These are phyloP conservation scores for Phytophthora pini DNA, from an alignment of 352 stramenopile species.

Conservation along the genomic window DNA sequence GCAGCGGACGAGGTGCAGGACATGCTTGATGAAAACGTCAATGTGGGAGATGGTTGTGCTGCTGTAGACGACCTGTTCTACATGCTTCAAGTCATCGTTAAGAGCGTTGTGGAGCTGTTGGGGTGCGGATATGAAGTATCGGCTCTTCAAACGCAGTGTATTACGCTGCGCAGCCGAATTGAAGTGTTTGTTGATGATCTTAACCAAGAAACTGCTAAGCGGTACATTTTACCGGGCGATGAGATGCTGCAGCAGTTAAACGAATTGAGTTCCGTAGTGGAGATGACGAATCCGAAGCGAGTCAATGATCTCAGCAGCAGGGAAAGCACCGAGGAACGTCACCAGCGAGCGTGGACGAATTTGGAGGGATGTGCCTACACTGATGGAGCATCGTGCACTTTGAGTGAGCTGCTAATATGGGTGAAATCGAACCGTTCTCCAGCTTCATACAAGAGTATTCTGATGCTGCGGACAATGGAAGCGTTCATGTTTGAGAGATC, in stretches of 20 bases:
- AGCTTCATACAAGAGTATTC: slow-evolving; percentile 19
- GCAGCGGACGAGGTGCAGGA: slow-evolving; percentile 9
- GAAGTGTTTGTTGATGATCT: slow-evolving; percentile 27
- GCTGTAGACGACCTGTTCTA: slow-evolving; percentile 29
- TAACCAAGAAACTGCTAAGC: slow-evolving; percentile 12
- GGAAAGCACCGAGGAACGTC: slow-evolving; percentile 26
- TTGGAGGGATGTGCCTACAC: slow-evolving; percentile 25
- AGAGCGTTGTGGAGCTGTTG: slow-evolving; percentile 19
- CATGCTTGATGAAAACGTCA: neutral
- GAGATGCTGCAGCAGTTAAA: slow-evolving; percentile 13
- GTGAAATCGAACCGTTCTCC: slow-evolving; percentile 6
- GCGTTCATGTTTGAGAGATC: slow-evolving; percentile 33
- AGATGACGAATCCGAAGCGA: slow-evolving; percentile 11
- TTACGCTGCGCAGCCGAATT: slow-evolving; percentile 13
- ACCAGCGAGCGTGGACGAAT: slow-evolving; percentile 22
- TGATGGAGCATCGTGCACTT: slow-evolving; percentile 22
- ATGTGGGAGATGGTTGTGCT: slow-evolving; percentile 14
- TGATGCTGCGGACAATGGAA: slow-evolving; percentile 41
- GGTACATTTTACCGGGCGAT: slow-evolving; percentile 9
- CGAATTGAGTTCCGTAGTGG: slow-evolving; percentile 2
- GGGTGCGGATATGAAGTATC: slow-evolving; percentile 27
- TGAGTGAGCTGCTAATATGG: slow-evolving; percentile 25
- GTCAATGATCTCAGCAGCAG: neutral
- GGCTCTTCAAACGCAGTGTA: slow-evolving; percentile 14
- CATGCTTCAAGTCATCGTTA: slow-evolving; percentile 31